Evolutionary conservation across 2,329 filamentous ascomycete species (phyloP), one percentile per base, ranked within the genome.

Genomic region (Botrytis fabae): DNA sequence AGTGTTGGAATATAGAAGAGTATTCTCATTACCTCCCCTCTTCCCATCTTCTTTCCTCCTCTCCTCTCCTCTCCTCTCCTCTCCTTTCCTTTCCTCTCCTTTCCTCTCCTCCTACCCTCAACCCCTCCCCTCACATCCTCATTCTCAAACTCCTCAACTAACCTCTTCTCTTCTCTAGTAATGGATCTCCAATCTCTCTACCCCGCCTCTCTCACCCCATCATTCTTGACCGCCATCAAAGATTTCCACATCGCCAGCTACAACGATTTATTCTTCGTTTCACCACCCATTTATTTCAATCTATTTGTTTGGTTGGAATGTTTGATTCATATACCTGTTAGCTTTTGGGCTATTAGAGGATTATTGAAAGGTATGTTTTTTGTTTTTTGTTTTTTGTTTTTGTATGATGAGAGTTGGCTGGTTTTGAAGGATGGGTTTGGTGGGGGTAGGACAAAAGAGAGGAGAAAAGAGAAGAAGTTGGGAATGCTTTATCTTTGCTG

Each of bases 161-260:
- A 69, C 57, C 63, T 63, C 71, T 64, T 62, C 71, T 73, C 73
- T 69, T 72, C 75, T 38, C 46, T 54, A 91, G 89, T 86, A 60
- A 85, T 92, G 78, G 90, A 92, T 78, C 83, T 90, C 22, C 85
- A 85, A 48, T 82, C 86, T n/a, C 83, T 90, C 72, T 90, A 90
- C 75, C 90, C 90, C 2, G 65, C 82, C 6, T 80, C 81, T 54
- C 76, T 90, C 14, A 84, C 83, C 65, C 87, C 87, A 0, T 70
- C 81, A 0, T 83, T 88, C 78, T 85, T 90, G 77, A 79, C 80
- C 60, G 74, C 80, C 0, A 74, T 92, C 2, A 86, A 87, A 73
- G 78, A 81, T 4, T 91, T 83, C 81, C 91, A 92, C 80, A 83
- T 91, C 74, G 79, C 82, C 2, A 90, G 85, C 1, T 91, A 91